Evolutionary conservation across 805 yeast species (phyloP).

Genomic region (Sugiyamaella americana): DNA sequence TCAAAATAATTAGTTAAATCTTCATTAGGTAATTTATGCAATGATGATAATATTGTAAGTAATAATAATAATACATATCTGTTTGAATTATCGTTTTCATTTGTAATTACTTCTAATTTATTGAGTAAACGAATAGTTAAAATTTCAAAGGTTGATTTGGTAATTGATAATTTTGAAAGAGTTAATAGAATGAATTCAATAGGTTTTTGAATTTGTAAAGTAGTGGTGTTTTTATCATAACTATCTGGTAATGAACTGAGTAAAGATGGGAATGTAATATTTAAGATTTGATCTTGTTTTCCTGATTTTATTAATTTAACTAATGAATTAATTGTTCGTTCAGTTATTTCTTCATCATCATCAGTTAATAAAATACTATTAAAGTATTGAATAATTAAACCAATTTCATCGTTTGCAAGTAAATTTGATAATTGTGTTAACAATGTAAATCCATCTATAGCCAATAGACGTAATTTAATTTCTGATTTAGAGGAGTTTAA

Average conservation of each 20-base stretch:
- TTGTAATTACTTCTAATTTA: slow-evolving; percentile 26
- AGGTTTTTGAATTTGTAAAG: slow-evolving; percentile 8
- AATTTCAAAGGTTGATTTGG: slow-evolving; percentile 34
- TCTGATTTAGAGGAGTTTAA: slow-evolving; percentile 63
- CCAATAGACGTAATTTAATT: slow-evolving; percentile 58
- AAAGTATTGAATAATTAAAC: slow-evolving; percentile 57
- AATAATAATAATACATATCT: slow-evolving; percentile 24
- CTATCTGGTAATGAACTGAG: slow-evolving; percentile 45
- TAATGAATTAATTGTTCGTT: slow-evolving; percentile 51
- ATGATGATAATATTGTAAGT: slow-evolving; percentile 26
- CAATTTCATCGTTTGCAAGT: slow-evolving; percentile 49
- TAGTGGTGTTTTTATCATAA: background rate
- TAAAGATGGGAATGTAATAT: slow-evolving; percentile 47
- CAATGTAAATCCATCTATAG: slow-evolving; percentile 58
- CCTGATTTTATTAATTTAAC: slow-evolving; percentile 37
- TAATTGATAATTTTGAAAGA: slow-evolving; percentile 31
- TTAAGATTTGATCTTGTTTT: slow-evolving; percentile 40
- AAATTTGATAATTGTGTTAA: slow-evolving; percentile 46
- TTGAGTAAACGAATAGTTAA: slow-evolving; percentile 35
- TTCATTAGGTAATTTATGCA: slow-evolving; percentile 19
- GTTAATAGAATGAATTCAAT: slow-evolving; percentile 28
- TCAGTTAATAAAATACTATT: slow-evolving; percentile 53
- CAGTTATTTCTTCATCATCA: slow-evolving; percentile 45
- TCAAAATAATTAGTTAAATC: slow-evolving; percentile 20
- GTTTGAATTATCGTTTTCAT: slow-evolving; percentile 7